Evolutionary conservation across 2,329 filamentous ascomycete species (phyloP), one percentile per base, ranked within the genome.

Genomic region (Trichoderma brevicompactum): DNA sequence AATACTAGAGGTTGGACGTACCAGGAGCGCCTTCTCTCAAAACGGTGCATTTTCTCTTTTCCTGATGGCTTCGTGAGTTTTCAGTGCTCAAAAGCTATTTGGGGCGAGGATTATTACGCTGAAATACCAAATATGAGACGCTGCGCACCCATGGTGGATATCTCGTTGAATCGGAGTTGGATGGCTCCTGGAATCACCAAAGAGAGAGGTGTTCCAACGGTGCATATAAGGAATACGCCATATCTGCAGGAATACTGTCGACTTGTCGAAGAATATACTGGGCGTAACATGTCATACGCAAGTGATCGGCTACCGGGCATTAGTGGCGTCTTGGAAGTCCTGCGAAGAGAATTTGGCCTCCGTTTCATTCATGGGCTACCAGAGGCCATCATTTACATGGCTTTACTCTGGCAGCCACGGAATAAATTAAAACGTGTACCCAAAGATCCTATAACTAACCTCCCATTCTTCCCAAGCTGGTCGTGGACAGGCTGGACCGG

Each of bases 401-500:
- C 62, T 13, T 43, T 64, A 7, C 62, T 64, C 13, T 64, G 62
- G 62, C 62, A 64, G 12, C 62, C 62, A 15, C 62, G 62, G 13
- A 53, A 40, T 23, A 65, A 62, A 44, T 5, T 54, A 12, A 65
- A 62, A 23, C 44, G 54, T 10, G 44, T 61, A 3, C 17, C 55
- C 0, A 60, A 53, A n/a, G 36, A 65, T 48, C 4, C 17, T 5
- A 54, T 32, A 4, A 65, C 46, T 2, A 8, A 38, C 12, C 38
- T 60, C 1, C 54, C 54, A 7, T n/a, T 53, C 15, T 65, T 48
- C 19, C 64, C 64, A 7, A 65, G 64, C 7, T 65, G 64, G 64
- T 60, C 64, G 5, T 65, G 64, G 64, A 19, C 64, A 2, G 64
- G 64, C 9, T 65, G 64, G 64, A 62, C 48, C 17, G 64, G 64